Evolutionary conservation across 192 early-diverging fungal genomes (phyloP), one percentile per base, ranked within the genome.

Genomic region (Rhizoclosmatium globosum): DNA sequence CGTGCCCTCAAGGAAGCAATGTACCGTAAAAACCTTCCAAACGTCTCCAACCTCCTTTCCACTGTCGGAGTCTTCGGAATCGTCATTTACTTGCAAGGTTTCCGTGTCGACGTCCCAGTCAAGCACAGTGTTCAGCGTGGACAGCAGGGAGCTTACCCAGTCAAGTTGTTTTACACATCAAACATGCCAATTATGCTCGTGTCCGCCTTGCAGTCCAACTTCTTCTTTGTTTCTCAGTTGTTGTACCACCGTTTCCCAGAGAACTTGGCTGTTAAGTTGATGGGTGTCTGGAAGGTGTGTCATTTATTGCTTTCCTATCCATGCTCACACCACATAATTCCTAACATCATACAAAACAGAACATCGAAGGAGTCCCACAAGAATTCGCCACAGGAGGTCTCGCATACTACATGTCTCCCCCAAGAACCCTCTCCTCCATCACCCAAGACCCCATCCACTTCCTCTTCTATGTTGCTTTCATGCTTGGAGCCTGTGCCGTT

Each of bases 161-260:
- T 99, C 92, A 99, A 99, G 92, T 89, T 99, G 58, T 99, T 99
- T 87, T 99, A 99, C 91, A 99, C 98, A 47, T 98, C 97, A 79
- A 99, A 99, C 90, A 99, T 99, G 98, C 96, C 98, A 64, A 98
- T 99, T 82, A 99, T 99, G 98, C 93, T 98, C 72, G 97, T 98
- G 87, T 98, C 97, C 44, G 96, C 98, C 53, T 87, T 99, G 74
- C 93, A 95, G 48, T 97, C 96, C 70, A 95, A 99, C 80, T 88
- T 98, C 71, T 99, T 97, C 85, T 94, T 99, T 89, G 95, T 99
- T 85, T 98, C 96, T 39, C 98, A 99, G 91, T 90, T 98, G 84
- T 89, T 99, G 75, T 98, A 94, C 93, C 97, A 94, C 87, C 89
- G 97, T 68, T 99, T 98, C 93, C 96, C 96, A 3, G 94, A 95